These are phyloP conservation scores for Cryptosporidium ubiquitum DNA, from an alignment of 169 alveolate genomes.

Conservation along the genomic window DNA sequence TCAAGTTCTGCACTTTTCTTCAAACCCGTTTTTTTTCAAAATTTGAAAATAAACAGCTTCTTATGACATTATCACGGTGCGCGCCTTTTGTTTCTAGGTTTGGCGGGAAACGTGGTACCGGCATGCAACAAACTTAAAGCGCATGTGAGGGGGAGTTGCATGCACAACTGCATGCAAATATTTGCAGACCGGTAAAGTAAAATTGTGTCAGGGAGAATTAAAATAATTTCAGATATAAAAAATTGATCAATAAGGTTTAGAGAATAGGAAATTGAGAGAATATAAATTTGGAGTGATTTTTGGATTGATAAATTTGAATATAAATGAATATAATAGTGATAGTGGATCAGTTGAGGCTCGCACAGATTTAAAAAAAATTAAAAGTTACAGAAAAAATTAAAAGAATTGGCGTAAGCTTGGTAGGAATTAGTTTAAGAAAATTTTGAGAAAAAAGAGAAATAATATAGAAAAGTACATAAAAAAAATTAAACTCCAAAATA, in stretches of 20 bases:
- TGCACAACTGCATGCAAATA: neutral
- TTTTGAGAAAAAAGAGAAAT: too few species aligned
- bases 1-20: neutral
- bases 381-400: neutral
- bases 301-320: neutral
- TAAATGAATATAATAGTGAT: neutral
- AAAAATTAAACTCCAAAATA: too few species aligned
- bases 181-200: neutral
- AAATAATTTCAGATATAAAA: conserved; percentile 1
- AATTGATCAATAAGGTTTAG: neutral
- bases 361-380: neutral
- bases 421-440: neutral
- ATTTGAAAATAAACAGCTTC: neutral
- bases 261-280: neutral
- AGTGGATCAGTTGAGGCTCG: neutral
- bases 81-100: neutral
- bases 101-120: conserved; percentile 9
- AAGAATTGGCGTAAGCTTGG: neutral
- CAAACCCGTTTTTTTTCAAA: neutral
- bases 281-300: neutral
- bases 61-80: neutral
- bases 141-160: conserved; percentile 8
- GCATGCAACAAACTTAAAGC: neutral
- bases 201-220: conserved; percentile 1
- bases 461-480: too few species aligned